Conservation (phyloP, 306 rosid species). For the Mimosa pudica region DNA sequence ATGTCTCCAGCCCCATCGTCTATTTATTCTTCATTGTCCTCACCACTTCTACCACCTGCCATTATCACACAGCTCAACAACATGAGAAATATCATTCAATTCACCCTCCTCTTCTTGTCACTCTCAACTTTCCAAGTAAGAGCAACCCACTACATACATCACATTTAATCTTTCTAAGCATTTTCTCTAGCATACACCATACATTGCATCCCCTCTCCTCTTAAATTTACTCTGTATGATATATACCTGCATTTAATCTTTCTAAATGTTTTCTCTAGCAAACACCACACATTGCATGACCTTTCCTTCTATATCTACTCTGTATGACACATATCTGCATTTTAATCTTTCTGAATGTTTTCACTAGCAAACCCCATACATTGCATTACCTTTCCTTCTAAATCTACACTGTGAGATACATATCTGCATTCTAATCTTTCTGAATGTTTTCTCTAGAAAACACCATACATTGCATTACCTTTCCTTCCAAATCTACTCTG, state of each 20-base stretch:
- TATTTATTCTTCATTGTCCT: constrained; percentile 21
- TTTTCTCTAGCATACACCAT: not conserved
- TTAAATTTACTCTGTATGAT: no score
- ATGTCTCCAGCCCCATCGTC: constrained; percentile 26
- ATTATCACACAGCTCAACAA: constrained; percentile 34
- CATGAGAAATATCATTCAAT: constrained; percentile 31
- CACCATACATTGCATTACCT: no score
- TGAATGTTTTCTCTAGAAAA: no score
- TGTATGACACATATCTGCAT: not conserved
- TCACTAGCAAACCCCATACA: not conserved
- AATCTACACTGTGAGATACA: no score
- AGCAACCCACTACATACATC: not conserved
- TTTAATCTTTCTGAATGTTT: not conserved
- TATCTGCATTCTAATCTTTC: no score
- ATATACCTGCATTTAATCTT: no score
- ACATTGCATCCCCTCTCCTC: not conserved
- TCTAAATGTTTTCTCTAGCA: no score
- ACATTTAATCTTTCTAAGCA: not conserved
- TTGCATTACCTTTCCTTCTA: not conserved
- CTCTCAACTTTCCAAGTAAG: constrained; percentile 64
- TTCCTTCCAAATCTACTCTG: no score
- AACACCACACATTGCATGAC: no score
- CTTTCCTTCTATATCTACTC: no score
- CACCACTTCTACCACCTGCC: constrained; percentile 2
- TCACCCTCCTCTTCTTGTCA: constrained; percentile 47